Percentiles rank a stretch among this genome's conserved stretches.
These are phyloP conservation scores for Fomes fomentarius DNA, from an alignment of 1,284 basidiomycete genomes.

Conservation along the genomic window DNA sequence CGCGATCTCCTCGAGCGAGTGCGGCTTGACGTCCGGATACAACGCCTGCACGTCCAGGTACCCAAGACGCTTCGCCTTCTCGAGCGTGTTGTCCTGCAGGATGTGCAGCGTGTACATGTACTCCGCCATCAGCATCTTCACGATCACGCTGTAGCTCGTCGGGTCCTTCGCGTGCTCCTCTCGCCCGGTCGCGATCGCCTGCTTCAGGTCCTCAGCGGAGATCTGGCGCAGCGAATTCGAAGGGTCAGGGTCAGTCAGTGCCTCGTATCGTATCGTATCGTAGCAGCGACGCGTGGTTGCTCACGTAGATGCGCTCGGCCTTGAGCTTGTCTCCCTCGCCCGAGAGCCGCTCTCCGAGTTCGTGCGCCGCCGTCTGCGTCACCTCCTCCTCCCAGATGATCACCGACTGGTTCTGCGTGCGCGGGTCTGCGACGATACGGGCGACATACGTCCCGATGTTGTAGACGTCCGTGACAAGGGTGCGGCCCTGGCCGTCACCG, in stretches of 20 bases:
- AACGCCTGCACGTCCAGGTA: slow-evolving; percentile 27
- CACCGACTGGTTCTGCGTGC: slow-evolving; percentile 32
- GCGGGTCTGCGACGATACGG: slow-evolving; percentile 28
- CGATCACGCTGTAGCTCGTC: background rate
- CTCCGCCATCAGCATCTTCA: background rate
- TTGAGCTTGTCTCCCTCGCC: slow-evolving; percentile 18
- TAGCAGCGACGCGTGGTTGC: background rate
- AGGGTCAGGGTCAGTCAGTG: too few relatives aligned
- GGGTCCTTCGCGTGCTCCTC: background rate
- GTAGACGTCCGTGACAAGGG: slow-evolving; percentile 16
- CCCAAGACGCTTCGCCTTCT: slow-evolving; percentile 25
- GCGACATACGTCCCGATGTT: slow-evolving; percentile 27
- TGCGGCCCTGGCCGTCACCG: slow-evolving; percentile 14
- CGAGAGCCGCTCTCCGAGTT: slow-evolving; percentile 15
- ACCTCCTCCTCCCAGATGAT: slow-evolving; percentile 32
- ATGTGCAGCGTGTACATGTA: slow-evolving; percentile 25
- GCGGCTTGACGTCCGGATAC: slow-evolving; percentile 25
- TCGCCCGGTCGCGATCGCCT: background rate
- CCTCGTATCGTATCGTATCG: background rate
- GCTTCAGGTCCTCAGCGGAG: slow-evolving; percentile 4
- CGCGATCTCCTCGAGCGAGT: slow-evolving; percentile 21
- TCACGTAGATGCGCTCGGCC: slow-evolving; percentile 6
- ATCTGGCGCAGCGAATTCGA: background rate
- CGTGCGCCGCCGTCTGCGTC: slow-evolving; percentile 17
- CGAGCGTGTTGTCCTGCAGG: slow-evolving; percentile 22